Percentiles rank a stretch among this genome's conserved stretches.
Evolutionary conservation across 805 yeast species (phyloP).

Genomic region (Cyberlindnera samutprakarnensis): DNA sequence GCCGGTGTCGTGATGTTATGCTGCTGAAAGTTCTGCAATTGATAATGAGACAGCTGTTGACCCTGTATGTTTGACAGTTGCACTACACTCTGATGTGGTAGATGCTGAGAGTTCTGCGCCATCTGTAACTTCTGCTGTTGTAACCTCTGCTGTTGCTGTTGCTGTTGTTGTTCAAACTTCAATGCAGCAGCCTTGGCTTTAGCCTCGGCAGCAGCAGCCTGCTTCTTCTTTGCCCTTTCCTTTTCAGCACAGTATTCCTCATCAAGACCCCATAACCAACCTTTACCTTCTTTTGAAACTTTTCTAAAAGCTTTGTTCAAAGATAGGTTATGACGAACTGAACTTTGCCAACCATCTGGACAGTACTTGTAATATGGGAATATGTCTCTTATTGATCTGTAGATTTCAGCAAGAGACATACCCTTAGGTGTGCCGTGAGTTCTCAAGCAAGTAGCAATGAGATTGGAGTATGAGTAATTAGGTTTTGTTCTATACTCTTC

Average conservation of each 20-base stretch:
- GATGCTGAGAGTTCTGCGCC: slow-evolving; percentile 16
- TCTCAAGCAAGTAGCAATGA: slow-evolving; percentile 73
- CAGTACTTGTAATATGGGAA: slow-evolving; percentile 92
- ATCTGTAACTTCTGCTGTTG: slow-evolving; percentile 21
- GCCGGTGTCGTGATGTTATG: background rate
- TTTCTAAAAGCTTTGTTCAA: slow-evolving; percentile 79
- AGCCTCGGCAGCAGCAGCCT: slow-evolving; percentile 56
- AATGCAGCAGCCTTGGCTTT: slow-evolving; percentile 49
- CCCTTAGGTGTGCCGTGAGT: slow-evolving; percentile 63
- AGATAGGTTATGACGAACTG: slow-evolving; percentile 84
- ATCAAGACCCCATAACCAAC: slow-evolving; percentile 93
- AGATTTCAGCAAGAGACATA: slow-evolving; percentile 76
- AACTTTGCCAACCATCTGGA: slow-evolving; percentile 96
- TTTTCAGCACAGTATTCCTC: slow-evolving; percentile 77
- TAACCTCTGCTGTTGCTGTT: slow-evolving; percentile 26
- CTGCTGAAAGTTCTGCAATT: slow-evolving; percentile 2
- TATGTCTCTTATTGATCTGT: slow-evolving; percentile 76
- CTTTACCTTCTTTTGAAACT: slow-evolving; percentile 81
- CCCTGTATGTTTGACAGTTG: background rate
- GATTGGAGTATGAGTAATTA: slow-evolving; percentile 65
- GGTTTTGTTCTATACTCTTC: slow-evolving; percentile 84
- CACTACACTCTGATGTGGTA: slow-evolving; percentile 8
- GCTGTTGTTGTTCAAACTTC: slow-evolving; percentile 45
- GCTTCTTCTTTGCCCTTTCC: slow-evolving; percentile 64
- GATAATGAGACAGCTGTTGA: slow-evolving; percentile 2